Percentiles rank a stretch among this genome's conserved stretches.
These are phyloP conservation scores for Neurospora sp. DNA, from an alignment of 2,329 filamentous ascomycete species.

Conservation along the genomic window DNA sequence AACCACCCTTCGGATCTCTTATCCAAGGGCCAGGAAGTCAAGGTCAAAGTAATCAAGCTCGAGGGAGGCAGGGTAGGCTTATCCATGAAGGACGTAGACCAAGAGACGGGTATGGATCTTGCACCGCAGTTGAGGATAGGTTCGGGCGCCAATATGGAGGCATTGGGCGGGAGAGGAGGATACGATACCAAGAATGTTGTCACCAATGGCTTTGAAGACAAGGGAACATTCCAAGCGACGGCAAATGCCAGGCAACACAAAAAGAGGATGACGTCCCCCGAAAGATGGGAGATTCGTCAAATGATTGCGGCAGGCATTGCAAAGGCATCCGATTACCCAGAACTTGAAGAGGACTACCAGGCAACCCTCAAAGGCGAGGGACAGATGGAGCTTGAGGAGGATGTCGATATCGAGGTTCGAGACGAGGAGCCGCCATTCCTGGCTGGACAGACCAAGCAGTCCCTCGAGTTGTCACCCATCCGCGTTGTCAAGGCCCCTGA, in stretches of 20 bases:
- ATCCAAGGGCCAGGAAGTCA: constrained; percentile 69
- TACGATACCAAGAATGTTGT: constrained; percentile 21
- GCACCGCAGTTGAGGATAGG: constrained; percentile 68
- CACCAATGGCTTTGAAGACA: constrained; percentile 19
- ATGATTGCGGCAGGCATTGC: constrained; percentile 91
- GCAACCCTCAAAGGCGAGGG: constrained; percentile 78
- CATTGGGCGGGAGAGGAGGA: constrained; percentile 46
- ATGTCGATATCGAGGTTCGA: constrained; percentile 91
- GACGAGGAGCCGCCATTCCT: constrained; percentile 97
- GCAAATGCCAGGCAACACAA: constrained; percentile 52
- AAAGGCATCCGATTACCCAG: constrained; percentile 87
- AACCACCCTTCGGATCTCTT: constrained; percentile 88
- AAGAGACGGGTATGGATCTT: constrained; percentile 75
- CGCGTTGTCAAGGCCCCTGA: constrained; percentile 95
- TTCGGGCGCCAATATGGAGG: constrained; percentile 84
- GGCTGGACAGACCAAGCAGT: constrained; percentile 92
- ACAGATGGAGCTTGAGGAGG: constrained; percentile 86
- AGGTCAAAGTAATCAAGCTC: constrained; percentile 85
- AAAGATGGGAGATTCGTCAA: constrained; percentile 95
- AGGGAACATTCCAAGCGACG: constrained; percentile 56
- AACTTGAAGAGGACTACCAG: constrained; percentile 89
- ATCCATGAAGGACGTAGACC: constrained; percentile 97
- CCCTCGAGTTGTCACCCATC: constrained; percentile 87
- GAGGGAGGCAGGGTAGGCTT: constrained; percentile 74
- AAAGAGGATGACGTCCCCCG: constrained; percentile 92